These are phyloP conservation scores for Fusarium incarnatum DNA, from an alignment of 2,329 filamentous ascomycete species.

Conservation along the genomic window DNA sequence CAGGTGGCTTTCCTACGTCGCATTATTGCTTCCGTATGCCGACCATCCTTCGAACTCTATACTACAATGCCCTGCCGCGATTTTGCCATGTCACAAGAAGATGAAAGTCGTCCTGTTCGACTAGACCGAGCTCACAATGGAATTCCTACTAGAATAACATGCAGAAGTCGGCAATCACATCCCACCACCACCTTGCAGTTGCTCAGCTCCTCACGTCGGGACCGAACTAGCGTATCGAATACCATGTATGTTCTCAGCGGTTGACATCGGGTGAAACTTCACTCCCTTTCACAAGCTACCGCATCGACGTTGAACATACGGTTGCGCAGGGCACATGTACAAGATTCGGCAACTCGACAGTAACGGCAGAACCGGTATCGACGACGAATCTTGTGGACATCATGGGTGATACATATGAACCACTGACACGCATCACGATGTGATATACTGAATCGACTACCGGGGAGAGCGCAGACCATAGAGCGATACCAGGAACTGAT, in stretches of 20 bases:
- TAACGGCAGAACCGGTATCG: constrained; percentile 4
- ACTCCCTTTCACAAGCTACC: constrained; percentile 30
- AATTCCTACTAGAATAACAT: accelerated
- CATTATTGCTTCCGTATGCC: background rate
- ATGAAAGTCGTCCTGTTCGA: background rate
- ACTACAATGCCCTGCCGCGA: no score
- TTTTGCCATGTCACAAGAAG: accelerated
- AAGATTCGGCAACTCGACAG: constrained; percentile 20
- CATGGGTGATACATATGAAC: background rate
- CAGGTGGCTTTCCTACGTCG: no score
- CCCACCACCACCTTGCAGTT: accelerated
- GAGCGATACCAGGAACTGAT: constrained; percentile 28
- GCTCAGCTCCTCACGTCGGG: background rate
- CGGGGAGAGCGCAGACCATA: constrained; percentile 10
- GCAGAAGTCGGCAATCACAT: background rate
- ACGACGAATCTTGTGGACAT: background rate
- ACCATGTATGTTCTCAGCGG: accelerated
- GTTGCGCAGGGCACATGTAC: constrained; percentile 15
- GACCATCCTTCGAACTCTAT: background rate
- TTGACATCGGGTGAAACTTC: constrained; percentile 13
- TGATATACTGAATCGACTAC: constrained; percentile 17
- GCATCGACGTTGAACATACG: constrained; percentile 23
- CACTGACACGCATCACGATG: background rate
- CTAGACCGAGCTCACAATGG: background rate
- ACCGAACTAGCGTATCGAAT: background rate